Conservation (phyloP, 2,329 filamentous ascomycete genomes). For the Diaporthe helianthi region DNA sequence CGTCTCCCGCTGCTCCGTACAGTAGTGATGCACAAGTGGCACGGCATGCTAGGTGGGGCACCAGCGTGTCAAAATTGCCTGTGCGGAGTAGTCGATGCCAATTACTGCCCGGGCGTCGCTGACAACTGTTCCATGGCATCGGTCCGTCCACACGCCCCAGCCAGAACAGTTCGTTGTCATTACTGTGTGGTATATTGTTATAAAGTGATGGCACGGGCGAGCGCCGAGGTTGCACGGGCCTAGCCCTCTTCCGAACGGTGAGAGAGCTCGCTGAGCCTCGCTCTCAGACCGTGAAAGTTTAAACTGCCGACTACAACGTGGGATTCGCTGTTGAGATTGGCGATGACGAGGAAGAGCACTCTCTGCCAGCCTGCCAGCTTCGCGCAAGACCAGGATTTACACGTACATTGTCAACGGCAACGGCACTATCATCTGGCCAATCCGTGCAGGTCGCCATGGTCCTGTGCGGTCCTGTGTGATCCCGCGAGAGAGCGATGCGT, state of each 20-base stretch:
- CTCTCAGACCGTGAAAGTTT: conserved; percentile 10
- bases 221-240: neutral
- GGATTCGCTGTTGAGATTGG: conserved; percentile 10
- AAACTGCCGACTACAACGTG: conserved; percentile 18
- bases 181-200: conserved; percentile 3
- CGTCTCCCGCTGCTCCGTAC: neutral
- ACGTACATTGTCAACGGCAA: too few species aligned
- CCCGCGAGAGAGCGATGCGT: neutral
- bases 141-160: neutral
- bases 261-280: neutral
- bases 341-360: conserved; percentile 17
- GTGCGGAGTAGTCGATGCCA: neutral
- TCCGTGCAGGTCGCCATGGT: conserved; percentile 1
- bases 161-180: neutral
- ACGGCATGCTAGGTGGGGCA: conserved; percentile 1
- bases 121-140: neutral
- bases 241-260: conserved; percentile 4
- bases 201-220: neutral
- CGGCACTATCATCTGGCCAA: conserved; percentile 22
- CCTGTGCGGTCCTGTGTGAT: conserved; percentile 7
- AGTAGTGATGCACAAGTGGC: conserved; percentile 5
- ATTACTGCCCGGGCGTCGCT: neutral
- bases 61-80: conserved; percentile 2
- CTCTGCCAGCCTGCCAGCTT: neutral
- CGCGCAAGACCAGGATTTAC: conserved; percentile 17